These are phyloP conservation scores for Sicyos edulis DNA, from an alignment of 306 rosid species.

Conservation along the genomic window DNA sequence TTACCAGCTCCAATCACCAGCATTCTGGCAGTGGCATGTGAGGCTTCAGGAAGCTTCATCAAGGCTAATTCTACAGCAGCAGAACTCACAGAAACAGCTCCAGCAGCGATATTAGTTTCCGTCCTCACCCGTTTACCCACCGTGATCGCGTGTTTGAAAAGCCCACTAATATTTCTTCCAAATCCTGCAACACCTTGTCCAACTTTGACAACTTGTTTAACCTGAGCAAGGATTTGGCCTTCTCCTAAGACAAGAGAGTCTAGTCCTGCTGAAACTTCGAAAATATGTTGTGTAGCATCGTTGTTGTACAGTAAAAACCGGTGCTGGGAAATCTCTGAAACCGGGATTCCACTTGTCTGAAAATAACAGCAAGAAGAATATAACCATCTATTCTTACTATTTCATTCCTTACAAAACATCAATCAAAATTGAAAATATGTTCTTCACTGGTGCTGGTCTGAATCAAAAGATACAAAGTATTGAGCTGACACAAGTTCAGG, in stretches of 20 bases:
- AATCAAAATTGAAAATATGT: neutral
- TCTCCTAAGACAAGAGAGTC: conserved; percentile 99
- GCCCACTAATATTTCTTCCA: conserved; percentile 89
- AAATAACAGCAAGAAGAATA: conserved; percentile 17
- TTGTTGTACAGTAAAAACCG: conserved; percentile 75
- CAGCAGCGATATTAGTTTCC: conserved; percentile 92
- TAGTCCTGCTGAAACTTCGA: conserved; percentile 94
- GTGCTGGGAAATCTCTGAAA: conserved; percentile 77
- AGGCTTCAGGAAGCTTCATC: conserved; percentile 77
- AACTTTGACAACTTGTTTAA: conserved; percentile 95
- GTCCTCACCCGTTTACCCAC: conserved; percentile 97
- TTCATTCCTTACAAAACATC: neutral
- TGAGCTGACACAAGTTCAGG: neutral
- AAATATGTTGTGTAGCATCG: conserved; percentile 85
- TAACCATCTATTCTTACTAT: neutral
- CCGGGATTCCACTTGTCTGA: conserved; percentile 92
- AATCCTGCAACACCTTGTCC: conserved; percentile 94
- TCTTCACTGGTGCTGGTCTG: neutral
- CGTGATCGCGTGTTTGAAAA: conserved; percentile 95
- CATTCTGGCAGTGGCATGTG: conserved; percentile 62
- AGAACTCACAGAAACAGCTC: conserved; percentile 98
- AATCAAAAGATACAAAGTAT: neutral
- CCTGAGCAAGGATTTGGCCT: conserved; percentile 99
- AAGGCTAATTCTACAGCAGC: conserved; percentile 93
- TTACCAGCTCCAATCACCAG: conserved; percentile 92